A percentile compares a stretch with the other conserved stretches of the same genome.
Evolutionary conservation across 1,139 yeast genomes (phyloP).

Genomic region (Debaryomyces fabryi): DNA sequence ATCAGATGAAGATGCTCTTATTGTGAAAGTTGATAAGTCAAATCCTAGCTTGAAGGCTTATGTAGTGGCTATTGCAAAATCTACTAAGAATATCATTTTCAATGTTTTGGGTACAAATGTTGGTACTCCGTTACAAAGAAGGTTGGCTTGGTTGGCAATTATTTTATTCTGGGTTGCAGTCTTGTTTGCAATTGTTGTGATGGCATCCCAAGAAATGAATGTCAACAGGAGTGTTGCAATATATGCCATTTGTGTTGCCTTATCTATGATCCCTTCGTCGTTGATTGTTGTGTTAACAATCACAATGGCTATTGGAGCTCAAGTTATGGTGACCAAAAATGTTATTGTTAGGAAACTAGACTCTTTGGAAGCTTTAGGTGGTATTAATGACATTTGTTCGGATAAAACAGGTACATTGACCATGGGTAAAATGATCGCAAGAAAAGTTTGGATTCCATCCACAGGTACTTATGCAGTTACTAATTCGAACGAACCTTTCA

Average conservation of each 20-base stretch:
- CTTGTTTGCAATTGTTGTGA: slow-evolving; percentile 73
- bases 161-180: slow-evolving; percentile 71
- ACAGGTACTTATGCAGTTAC: slow-evolving; percentile 66
- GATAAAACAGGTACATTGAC: slow-evolving; percentile 85
- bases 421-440: slow-evolving; percentile 77
- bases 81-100: slow-evolving; percentile 47
- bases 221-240: slow-evolving; percentile 76
- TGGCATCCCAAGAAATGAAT: slow-evolving; percentile 72
- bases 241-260: slow-evolving; percentile 80
- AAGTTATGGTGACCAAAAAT: slow-evolving; percentile 69
- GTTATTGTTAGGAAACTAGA: slow-evolving; percentile 80
- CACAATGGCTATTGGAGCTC: slow-evolving; percentile 86
- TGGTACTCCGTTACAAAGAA: slow-evolving; percentile 77
- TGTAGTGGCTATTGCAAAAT: slow-evolving; percentile 44
- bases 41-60: slow-evolving; percentile 48
- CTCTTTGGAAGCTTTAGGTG: slow-evolving; percentile 78
- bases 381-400: slow-evolving; percentile 79
- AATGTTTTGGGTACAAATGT: slow-evolving; percentile 72
- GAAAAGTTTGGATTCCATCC: slow-evolving; percentile 73
- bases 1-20: slow-evolving; percentile 22
- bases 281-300: slow-evolving; percentile 79
- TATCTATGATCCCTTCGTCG: slow-evolving; percentile 84
- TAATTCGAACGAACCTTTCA: slow-evolving; percentile 67
- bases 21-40: slow-evolving; percentile 30
- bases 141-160: slow-evolving; percentile 71